These are phyloP conservation scores for Alternaria postmessia DNA, from an alignment of 2,329 filamentous ascomycete species.

Conservation along the genomic window DNA sequence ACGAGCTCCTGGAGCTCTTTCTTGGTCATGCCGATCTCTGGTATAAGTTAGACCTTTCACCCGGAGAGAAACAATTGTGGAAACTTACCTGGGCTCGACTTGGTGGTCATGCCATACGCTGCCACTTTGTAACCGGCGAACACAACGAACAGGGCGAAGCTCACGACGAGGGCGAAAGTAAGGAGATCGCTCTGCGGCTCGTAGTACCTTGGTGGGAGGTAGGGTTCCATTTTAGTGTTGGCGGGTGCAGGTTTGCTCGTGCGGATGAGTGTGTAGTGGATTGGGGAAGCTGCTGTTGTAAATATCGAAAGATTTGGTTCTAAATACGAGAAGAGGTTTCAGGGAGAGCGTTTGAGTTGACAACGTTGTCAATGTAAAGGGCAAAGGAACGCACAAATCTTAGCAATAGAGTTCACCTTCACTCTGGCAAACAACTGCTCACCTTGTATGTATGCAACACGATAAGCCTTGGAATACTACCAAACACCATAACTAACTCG, in stretches of 20 bases:
- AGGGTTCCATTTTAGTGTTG: slow-evolving; percentile 4
- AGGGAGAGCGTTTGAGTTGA: not conserved
- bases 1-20: not conserved
- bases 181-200: not conserved
- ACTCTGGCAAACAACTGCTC: not conserved
- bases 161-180: not conserved
- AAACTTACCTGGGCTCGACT: not conserved
- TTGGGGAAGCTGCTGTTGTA: not conserved
- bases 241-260: not conserved
- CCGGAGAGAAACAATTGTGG: not conserved
- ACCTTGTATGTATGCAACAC: not conserved
- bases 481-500: not conserved
- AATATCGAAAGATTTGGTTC: not conserved
- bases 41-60: not conserved
- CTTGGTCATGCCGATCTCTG: slow-evolving; percentile 1
- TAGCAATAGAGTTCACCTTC: not conserved
- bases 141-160: not conserved
- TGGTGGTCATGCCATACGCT: not conserved
- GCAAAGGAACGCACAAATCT: not conserved
- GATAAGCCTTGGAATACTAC: not conserved
- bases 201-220: not conserved
- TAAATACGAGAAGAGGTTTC: not conserved
- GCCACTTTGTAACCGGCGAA: not conserved
- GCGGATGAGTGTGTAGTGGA: not conserved
- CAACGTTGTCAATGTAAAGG: not conserved